A percentile compares a stretch with the other conserved stretches of the same genome.
Conservation (phyloP, 1,139 yeast species). For the Geotrichum macrosporum region DNA sequence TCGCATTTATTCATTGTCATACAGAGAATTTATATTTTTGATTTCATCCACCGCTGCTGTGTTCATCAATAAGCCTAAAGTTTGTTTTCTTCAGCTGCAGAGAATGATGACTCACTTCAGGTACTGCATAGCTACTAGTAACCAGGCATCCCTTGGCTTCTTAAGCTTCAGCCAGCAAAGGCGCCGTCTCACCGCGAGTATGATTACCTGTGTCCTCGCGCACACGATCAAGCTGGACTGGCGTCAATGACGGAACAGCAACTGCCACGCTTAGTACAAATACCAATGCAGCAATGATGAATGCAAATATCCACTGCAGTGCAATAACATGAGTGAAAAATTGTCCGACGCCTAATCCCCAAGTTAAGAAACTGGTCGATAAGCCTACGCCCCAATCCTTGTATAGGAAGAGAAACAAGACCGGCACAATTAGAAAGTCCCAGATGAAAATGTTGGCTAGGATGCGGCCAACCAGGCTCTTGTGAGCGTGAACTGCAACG, state of each 20-base stretch:
- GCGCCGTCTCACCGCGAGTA: background rate
- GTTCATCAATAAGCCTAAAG: no score
- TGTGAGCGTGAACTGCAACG: conserved; percentile 46
- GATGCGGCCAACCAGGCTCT: conserved; percentile 52
- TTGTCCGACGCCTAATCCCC: conserved; percentile 69
- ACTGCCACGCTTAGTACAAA: conserved; percentile 47
- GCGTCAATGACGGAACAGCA: background rate
- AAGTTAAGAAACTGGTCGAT: conserved; percentile 51
- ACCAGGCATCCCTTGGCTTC: no score
- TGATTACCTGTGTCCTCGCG: background rate
- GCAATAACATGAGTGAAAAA: conserved; percentile 64
- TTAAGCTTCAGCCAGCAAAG: background rate
- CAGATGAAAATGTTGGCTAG: conserved; percentile 70
- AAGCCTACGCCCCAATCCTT: conserved; percentile 72
- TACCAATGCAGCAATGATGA: conserved; percentile 56
- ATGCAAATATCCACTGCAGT: conserved; percentile 80
- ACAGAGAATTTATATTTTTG: no score
- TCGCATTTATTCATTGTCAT: no score
- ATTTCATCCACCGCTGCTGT: no score
- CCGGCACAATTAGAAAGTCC: conserved; percentile 69
- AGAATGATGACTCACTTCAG: no score
- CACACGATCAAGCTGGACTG: background rate
- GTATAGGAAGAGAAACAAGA: conserved; percentile 51
- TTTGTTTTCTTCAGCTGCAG: no score
- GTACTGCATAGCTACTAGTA: no score